phyloP scores from a whole-genome alignment of 768 basidiomycete species.

The Leccinellum rugosiceps region DNA sequence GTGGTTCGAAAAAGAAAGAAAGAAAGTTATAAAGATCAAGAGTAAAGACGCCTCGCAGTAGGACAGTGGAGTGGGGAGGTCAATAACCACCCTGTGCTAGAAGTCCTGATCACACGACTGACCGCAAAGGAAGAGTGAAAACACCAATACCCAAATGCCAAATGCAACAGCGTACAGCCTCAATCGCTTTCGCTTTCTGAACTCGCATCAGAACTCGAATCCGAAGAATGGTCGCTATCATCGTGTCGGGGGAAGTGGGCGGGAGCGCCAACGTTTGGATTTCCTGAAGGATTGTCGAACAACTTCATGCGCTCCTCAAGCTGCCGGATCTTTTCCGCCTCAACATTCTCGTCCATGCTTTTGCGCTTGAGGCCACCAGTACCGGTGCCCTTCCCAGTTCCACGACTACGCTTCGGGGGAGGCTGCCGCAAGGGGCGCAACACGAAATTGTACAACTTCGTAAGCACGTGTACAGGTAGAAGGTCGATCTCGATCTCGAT shows the following conservation, averaged over 20 bases:
- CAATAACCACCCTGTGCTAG: conserved; percentile 11
- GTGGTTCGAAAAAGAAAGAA: conserved; percentile 16
- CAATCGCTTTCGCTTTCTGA: conserved; percentile 84
- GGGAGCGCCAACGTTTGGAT: conserved; percentile 31
- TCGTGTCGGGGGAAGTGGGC: conserved; percentile 34
- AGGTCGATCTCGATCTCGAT: conserved; percentile 98
- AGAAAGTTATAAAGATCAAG: conserved; percentile 38
- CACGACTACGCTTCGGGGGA: conserved; percentile 58
- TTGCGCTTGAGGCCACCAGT: conserved; percentile 91
- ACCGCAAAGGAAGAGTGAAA: conserved; percentile 11
- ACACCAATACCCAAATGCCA: conserved; percentile 15
- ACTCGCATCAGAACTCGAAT: conserved; percentile 77
- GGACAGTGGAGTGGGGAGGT: conserved; percentile 24
- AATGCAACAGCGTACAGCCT: conserved; percentile 22
- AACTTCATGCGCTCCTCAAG: conserved; percentile 85
- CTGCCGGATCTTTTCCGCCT: conserved; percentile 90
- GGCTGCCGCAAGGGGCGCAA: conserved; percentile 72
- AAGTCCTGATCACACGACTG: conserved; percentile 25
- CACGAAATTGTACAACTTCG: conserved; percentile 95
- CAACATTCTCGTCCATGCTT: conserved; percentile 96
- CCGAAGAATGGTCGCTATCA: conserved; percentile 73
- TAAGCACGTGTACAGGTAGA: conserved; percentile 80
- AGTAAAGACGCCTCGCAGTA: conserved; percentile 22
- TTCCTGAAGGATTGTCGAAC: conserved; percentile 63
- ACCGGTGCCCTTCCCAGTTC: conserved; percentile 71